Base-by-base conservation (phyloP, 805 yeast genomes). In the Danielozyma ontarioensis region DNA sequence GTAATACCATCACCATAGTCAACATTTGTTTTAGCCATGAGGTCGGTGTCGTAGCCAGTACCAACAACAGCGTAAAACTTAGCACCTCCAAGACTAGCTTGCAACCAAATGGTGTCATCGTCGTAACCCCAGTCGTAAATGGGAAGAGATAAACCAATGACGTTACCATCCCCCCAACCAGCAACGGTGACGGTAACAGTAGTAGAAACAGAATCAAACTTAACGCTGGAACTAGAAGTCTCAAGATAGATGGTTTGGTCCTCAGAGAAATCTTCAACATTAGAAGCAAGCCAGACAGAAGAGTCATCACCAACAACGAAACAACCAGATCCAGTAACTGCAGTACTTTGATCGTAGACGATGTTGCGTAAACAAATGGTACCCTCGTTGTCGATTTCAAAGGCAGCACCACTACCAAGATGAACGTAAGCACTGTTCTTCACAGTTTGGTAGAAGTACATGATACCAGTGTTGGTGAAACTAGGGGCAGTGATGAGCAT, bases 281-380 rank as follows among this genome's bases (percentile, higher is more conserved):
- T 31, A 19, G 31, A 33, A 22, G 32, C 37, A 10, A 36, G 29
- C 36, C 37, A 42, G 3, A 43, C 19, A 19, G 15, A 34, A 22
- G 48, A 36, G 13, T 34, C 28, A 4, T 3, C 13, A n/a, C 48
- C 52, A 14, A 46, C 45, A 30, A 31, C 39, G 14, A 55, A 40
- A 46, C 64, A 58, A 19, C 64, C 64, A n/a, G 38, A 17, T 17
- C 63, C 63, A 3, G 16, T 7, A 25, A 58, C 42, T 15, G 27
- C 28, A 12, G 53, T 43, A 1, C 46, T 36, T 40, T 56, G 62
- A n/a, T 32, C 30, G 36, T 48, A 57, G 2, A 31, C 31, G 19
- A 44, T 38, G 27, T 50, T 55, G 31, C 37, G 22, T 27, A 58
- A 46, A 44, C 62, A 57, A 31, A 55, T 50, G 17, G 42, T 42